These are phyloP conservation scores for Galerina sulciceps DNA, from an alignment of 768 basidiomycete species.

Conservation along the genomic window DNA sequence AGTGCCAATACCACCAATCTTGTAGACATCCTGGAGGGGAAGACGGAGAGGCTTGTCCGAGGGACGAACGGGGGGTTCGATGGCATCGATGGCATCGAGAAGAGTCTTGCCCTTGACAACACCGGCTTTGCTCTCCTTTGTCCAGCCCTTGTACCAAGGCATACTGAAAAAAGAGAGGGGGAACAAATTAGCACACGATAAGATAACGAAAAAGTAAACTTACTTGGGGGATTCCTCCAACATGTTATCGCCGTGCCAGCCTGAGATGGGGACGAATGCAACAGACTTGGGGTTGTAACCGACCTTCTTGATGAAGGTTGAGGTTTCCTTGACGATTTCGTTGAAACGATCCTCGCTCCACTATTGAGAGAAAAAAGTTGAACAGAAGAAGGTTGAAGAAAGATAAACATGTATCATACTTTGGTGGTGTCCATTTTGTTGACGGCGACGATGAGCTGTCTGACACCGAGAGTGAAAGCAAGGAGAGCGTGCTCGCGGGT, in stretches of 20 bases:
- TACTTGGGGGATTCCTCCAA: conserved; percentile 97
- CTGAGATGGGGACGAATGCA: conserved; percentile 99
- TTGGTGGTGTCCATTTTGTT: conserved; percentile 99
- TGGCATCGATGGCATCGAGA: conserved; percentile 99
- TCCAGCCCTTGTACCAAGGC: conserved; percentile 99
- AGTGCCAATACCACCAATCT: conserved; percentile 99
- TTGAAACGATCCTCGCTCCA: conserved; percentile 99
- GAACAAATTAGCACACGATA: conserved; percentile 5
- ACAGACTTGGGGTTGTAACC: conserved; percentile 99
- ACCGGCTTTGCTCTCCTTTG: conserved; percentile 94
- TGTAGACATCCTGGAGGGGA: conserved; percentile 99
- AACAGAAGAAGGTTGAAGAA: neutral
- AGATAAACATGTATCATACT: conserved; percentile 42
- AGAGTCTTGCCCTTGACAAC: conserved; percentile 97
- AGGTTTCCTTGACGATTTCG: conserved; percentile 98
- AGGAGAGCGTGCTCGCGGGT: conserved; percentile 99
- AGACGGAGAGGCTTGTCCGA: conserved; percentile 99
- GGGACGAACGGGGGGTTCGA: conserved; percentile 95
- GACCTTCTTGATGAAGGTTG: conserved; percentile 99
- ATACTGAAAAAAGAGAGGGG: conserved; percentile 77
- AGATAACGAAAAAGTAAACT: conserved; percentile 26
- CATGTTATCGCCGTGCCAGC: conserved; percentile 99
- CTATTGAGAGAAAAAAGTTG: conserved; percentile 42
- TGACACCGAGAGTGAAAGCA: conserved; percentile 99
- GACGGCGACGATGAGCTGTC: conserved; percentile 99